Evolutionary conservation across 2,329 filamentous ascomycete genomes (phyloP), one percentile per base, ranked within the genome.

Genomic region (Aspergillus novofumigatus): DNA sequence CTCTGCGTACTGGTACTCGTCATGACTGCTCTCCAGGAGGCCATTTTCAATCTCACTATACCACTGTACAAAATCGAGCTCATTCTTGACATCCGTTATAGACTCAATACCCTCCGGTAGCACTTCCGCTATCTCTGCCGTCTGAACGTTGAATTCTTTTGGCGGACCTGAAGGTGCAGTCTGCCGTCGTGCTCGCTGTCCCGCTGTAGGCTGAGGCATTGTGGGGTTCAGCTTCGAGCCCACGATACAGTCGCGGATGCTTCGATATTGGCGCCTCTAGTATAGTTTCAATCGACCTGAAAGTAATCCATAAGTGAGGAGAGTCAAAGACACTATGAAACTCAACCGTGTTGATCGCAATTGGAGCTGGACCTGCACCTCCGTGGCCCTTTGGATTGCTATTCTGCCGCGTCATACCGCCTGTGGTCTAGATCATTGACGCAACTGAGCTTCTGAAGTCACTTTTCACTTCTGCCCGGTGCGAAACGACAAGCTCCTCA

Each of bases 1-100:
- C 26, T 26, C 29, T 26, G 25, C 41, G 64, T 83, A 92, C 86
- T 88, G 79, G 72, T 96, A 96, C 70, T 93, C 86, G 64, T 90
- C 86, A 71, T 96, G 91, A 71, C 90, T 94, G 53, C 91, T 86
- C 66, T 92, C 85, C 29, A 96, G 78, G 68, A 97, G 76, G 63
- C 86, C 84, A 49, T 85, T 82, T 64, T 89, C 86, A 53, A 88
- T 71, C 23, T 75, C 75, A 61, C 80, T 76, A 68, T 87, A 86
- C 78, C 84, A 85, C 59, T 78, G 73, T 26, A 79, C 80, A 53
- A 86, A 83, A 8, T 86, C 83, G 28, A 87, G 69, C 62, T 85
- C 73, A 77, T 86, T 77, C 80, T 81, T 75, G 73, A 85, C 62
- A 58, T 78, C 67, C 29, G 67, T 77, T 49, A 66, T 51, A n/a